Evolutionary conservation across 2,329 filamentous ascomycete genomes (phyloP), one percentile per base, ranked within the genome.

Genomic region (Blastomyces percursus): DNA sequence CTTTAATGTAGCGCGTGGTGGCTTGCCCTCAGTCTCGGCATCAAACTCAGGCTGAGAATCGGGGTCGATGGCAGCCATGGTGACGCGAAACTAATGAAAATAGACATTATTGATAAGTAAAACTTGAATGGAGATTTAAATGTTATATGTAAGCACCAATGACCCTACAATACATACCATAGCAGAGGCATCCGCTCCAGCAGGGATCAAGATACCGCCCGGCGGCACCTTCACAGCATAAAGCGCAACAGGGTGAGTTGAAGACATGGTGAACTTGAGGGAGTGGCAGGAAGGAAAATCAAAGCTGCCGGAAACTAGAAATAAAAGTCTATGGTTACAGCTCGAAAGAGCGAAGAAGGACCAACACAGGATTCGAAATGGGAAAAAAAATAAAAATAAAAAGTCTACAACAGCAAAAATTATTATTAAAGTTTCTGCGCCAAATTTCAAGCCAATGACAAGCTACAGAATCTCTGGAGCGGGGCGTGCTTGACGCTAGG

Each of bases 61-160:
- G 63, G 94, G 94, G 75, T 99, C 93, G 75, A 99, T 88, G 68
- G 94, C 94, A 71, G 95, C 94, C 94, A 99, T 99, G 72, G 92
- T 97, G 73, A 99, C 91, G 75, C 91, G 91, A 80, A 96, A 95
- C 92, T 96, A 71, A 14, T 30, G 35, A 44, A 55, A 54, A 38
- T 11, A 60, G 46, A 27, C 21, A 50, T 50, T 21, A 57, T 62
- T 51, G 61, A 50, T 57, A 35, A 50, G 61, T 42, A 58, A 58
- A 9, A 60, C 52, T 61, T 56, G 60, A 42, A 60, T 50, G 61
- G 19, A 40, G 57, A 3, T 7, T 19, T 40, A 61, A 30, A 14
- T 27, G 9, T 35, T 35, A 40, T 16, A 16, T 50, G 12, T 27
- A 40, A 46, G 57, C 27, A 61, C 11, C 8, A 57, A 44, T 32